Base-by-base conservation (phyloP, 2,329 filamentous ascomycete genomes). In the Aspergillus jensenii region DNA sequence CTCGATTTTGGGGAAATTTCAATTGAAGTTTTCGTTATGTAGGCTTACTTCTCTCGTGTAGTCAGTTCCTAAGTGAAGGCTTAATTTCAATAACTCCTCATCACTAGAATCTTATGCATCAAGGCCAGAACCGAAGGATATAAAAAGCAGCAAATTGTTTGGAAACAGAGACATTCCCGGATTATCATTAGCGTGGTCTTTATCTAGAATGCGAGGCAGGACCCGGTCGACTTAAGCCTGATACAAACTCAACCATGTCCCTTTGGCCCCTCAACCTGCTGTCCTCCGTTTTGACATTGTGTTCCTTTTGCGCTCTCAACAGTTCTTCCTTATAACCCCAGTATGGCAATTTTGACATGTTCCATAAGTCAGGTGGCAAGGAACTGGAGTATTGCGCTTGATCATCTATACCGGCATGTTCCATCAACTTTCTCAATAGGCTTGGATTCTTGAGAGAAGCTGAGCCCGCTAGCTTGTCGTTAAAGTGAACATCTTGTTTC, bases 401-500 rank as follows among this genome's bases (percentile, higher is more conserved):
- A 45, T 78, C 76, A 49, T 74, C 74, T 37, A 88, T 78, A 1
- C 81, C 83, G 7, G 83, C 82, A 73, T 85, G 85, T 6, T 79
- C 75, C 79, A 85, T 81, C 69, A 88, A 71, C 61, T 82, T 85
- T 14, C 74, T 74, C 51, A 85, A 71, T 50, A 87, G 74, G 56
- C 79, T 81, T 8, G 86, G 85, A 65, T 88, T 87, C 44, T 81
- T 81, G 27, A 88, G 75, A 2, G 83, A 82, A 2, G 82, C 77
- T 3, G 84, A 85, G 39, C 73, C 75, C 52, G 83, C 80, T 14
- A 88, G 72, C 54, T 86, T 83, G 62, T 83, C 78, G 62, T 88
- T 87, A 75, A 88, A 88, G 69, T 88, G 86, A 21, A 84, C 75
- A 2, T 83, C 83, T 67, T 85, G 81, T 65, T 82, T 82, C 69